Evolutionary conservation across 106 monocot genomes (phyloP).

Genomic region (Dendrobium catenatum): DNA sequence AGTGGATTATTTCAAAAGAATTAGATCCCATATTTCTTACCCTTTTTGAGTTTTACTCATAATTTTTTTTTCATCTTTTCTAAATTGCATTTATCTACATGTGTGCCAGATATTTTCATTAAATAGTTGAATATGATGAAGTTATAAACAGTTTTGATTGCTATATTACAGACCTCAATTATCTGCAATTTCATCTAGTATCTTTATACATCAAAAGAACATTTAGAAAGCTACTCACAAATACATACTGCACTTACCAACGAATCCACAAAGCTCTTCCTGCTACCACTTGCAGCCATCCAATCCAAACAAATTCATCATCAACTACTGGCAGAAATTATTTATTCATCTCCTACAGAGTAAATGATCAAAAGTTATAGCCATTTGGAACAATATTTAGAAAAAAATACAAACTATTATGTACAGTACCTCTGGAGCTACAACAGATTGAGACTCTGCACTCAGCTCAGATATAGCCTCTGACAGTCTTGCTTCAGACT

Average conservation of each 20-base stretch:
- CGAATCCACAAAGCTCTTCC: neutral
- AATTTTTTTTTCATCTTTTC: no score
- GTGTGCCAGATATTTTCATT: no score
- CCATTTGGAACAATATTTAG: neutral
- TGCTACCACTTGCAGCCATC: neutral
- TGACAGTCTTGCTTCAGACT: conserved; percentile 64
- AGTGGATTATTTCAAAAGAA: no score
- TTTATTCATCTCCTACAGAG: conserved; percentile 1
- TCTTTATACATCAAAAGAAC: neutral
- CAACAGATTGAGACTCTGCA: conserved; percentile 6
- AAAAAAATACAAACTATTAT: neutral
- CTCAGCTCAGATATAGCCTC: conserved; percentile 16
- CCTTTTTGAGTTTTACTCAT: no score
- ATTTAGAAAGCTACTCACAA: no score
- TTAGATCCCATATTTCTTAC: no score
- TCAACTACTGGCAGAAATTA: neutral
- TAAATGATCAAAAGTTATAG: neutral
- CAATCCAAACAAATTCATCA: neutral
- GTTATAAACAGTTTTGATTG: neutral
- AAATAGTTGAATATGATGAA: no score
- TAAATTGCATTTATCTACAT: no score
- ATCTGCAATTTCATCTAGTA: neutral
- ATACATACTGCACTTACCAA: neutral
- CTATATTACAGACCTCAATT: neutral
- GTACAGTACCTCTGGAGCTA: conserved; percentile 19